phyloP scores from a whole-genome alignment of 192 early-diverging fungal species.

The Backusella luteola region DNA sequence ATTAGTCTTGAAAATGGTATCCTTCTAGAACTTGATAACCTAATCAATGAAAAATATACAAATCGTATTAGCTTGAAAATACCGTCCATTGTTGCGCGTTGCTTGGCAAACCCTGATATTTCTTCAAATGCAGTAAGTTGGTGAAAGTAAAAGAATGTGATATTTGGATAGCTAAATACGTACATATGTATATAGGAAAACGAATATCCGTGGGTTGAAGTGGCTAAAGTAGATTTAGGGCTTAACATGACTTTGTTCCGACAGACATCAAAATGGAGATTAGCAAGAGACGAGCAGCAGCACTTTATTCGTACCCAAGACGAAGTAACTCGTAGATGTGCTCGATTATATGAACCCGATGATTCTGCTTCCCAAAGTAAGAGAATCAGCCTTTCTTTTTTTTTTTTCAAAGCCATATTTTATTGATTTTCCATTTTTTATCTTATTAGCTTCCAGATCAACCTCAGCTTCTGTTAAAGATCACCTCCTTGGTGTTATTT shows the following conservation, averaged over 20 bases:
- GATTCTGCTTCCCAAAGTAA: conserved; percentile 27
- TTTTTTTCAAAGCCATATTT: neutral
- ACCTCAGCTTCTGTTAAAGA: conserved; percentile 29
- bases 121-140: neutral
- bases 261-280: conserved; percentile 52
- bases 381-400: neutral
- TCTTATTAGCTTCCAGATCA: conserved; percentile 10
- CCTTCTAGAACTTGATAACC: conserved; percentile 61
- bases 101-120: conserved; percentile 45
- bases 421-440: neutral
- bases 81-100: conserved; percentile 53
- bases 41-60: conserved; percentile 56
- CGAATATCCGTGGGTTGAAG: conserved; percentile 62
- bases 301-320: conserved; percentile 62
- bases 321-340: conserved; percentile 54
- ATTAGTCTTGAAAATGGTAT: conserved; percentile 60
- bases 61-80: conserved; percentile 55
- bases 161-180: neutral
- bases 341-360: conserved; percentile 50
- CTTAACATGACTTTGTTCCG: conserved; percentile 56
- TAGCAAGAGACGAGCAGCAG: conserved; percentile 49
- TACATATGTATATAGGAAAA: neutral
- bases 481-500: conserved; percentile 48
- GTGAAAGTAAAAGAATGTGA: neutral
- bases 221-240: conserved; percentile 55